phyloP scores from a whole-genome alignment of 176 grass and related monocot species.

The Thalia dealbata region DNA sequence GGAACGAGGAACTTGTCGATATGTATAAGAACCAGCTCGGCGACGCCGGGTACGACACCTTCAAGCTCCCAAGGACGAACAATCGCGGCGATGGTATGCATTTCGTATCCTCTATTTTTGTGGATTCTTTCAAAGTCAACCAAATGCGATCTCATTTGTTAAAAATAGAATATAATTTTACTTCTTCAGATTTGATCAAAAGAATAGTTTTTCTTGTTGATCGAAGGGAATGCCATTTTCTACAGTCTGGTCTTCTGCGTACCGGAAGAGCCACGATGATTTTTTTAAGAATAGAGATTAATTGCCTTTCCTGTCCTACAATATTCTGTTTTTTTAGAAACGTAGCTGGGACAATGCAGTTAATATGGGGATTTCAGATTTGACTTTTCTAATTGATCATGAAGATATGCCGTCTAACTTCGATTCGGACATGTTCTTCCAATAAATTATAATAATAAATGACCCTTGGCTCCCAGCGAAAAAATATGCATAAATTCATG shows the following conservation, averaged over 20 bases:
- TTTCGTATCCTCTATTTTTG: background rate
- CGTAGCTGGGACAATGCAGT: too few species aligned
- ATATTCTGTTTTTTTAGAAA: too few species aligned
- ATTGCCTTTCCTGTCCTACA: background rate
- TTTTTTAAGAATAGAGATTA: background rate
- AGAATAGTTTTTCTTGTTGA: background rate
- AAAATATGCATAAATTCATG: too few species aligned
- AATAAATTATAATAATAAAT: too few species aligned
- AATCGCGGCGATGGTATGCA: conserved; percentile 81
- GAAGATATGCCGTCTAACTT: too few species aligned
- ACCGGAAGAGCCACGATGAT: background rate
- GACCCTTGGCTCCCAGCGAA: too few species aligned
- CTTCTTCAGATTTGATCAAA: background rate
- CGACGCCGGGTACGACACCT: conserved; percentile 39
- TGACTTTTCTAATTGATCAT: too few species aligned
- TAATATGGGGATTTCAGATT: too few species aligned
- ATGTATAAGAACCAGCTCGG: conserved; percentile 66
- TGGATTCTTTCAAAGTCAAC: background rate
- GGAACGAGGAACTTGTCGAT: conserved; percentile 68
- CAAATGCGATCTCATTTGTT: background rate
- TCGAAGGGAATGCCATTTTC: background rate
- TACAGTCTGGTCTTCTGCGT: background rate
- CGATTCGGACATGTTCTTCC: too few species aligned
- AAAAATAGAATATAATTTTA: background rate
- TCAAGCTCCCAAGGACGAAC: conserved; percentile 84